These are phyloP conservation scores for Pseudogymnoascus sp. DNA, from an alignment of 2,329 filamentous ascomycete genomes.

Conservation along the genomic window DNA sequence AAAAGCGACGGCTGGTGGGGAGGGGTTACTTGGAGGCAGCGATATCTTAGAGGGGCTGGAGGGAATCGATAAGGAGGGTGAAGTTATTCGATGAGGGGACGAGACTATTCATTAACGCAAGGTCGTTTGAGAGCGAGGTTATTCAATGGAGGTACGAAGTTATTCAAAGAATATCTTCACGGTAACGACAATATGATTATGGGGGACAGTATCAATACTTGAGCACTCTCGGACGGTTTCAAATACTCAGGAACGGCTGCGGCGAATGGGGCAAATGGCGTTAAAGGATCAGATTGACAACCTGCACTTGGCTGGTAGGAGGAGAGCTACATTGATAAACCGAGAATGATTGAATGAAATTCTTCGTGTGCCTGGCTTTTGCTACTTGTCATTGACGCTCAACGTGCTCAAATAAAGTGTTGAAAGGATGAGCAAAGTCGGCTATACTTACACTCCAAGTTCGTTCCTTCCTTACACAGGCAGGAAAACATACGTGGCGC, in stretches of 20 bases:
- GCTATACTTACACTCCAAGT: neutral
- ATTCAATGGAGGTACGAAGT: neutral
- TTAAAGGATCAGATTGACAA: neutral
- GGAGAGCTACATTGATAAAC: neutral
- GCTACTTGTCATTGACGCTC: neutral
- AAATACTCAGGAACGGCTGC: neutral
- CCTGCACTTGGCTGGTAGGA: neutral
- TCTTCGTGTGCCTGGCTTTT: neutral
- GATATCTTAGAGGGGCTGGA: constrained; percentile 76
- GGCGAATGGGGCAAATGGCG: neutral
- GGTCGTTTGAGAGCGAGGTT: neutral
- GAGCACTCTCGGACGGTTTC: neutral
- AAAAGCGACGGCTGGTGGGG: constrained; percentile 43
- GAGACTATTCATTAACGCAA: neutral
- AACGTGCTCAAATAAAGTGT: neutral
- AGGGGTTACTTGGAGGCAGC: constrained; percentile 67
- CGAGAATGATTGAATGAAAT: neutral
- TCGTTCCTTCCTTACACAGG: neutral
- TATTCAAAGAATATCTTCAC: neutral
- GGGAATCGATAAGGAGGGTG: constrained; percentile 66
- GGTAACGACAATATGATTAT: neutral
- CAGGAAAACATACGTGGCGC: neutral
- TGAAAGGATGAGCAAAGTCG: neutral
- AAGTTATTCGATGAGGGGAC: constrained; percentile 52
- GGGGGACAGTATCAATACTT: neutral